Conservation (phyloP, 352 stramenopile genomes). For the Phytophthora rubi region DNA sequence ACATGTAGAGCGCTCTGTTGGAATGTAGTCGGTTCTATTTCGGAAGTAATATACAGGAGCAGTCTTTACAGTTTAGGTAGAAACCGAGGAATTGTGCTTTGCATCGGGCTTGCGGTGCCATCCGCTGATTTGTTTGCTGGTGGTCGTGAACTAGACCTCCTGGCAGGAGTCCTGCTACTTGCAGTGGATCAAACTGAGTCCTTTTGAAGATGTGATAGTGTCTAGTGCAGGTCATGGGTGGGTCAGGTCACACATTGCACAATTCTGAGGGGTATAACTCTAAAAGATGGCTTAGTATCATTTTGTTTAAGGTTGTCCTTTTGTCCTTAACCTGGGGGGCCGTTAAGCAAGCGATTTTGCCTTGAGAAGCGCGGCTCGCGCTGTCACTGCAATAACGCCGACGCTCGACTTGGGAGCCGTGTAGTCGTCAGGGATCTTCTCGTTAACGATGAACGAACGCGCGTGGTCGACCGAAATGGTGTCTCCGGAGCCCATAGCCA, state of each 20-base stretch:
- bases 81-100: slow-evolving; percentile 5
- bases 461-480: slow-evolving; percentile 37
- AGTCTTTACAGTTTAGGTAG: slow-evolving; percentile 4
- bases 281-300: too few relatives aligned
- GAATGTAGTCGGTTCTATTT: too few relatives aligned
- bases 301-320: too few relatives aligned
- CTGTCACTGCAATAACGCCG: slow-evolving; percentile 21
- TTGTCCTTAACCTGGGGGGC: too few relatives aligned
- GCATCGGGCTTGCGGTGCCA: not conserved
- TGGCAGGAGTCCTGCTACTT: too few relatives aligned
- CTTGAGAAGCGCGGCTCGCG: slow-evolving; percentile 32
- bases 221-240: too few relatives aligned
- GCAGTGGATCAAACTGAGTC: not conserved
- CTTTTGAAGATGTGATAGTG: too few relatives aligned
- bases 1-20: not conserved
- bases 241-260: too few relatives aligned
- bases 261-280: too few relatives aligned
- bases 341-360: slow-evolving; percentile 30
- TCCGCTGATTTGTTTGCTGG: slow-evolving; percentile 20
- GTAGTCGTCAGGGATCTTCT: slow-evolving; percentile 42
- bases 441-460: slow-evolving; percentile 40
- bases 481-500: slow-evolving; percentile 28
- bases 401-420: slow-evolving; percentile 16
- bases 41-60: not conserved
- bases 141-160: slow-evolving; percentile 6